Conservation (phyloP, 2,329 filamentous ascomycete species). For the Scorias spongiosa region DNA sequence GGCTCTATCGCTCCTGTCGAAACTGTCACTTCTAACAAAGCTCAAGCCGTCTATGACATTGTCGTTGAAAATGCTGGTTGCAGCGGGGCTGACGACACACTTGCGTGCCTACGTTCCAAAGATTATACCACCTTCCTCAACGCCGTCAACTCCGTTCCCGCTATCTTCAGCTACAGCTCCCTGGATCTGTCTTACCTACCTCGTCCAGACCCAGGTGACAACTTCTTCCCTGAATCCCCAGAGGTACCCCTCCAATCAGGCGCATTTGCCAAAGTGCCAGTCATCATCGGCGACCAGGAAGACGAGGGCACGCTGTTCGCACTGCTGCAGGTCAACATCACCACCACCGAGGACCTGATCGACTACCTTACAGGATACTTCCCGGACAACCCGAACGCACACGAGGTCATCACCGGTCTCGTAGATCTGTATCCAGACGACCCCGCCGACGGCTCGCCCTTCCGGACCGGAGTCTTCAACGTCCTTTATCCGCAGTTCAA, state of each 20-base stretch:
- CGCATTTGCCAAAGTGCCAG: conserved; percentile 43
- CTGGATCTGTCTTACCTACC: conserved; percentile 60
- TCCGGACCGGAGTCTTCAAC: conserved; percentile 50
- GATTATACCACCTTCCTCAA: conserved; percentile 37
- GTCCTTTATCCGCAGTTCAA: conserved; percentile 61
- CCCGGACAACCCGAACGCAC: conserved; percentile 31
- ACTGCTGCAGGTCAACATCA: conserved; percentile 54
- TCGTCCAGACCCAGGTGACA: conserved; percentile 47
- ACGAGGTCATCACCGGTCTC: conserved; percentile 32
- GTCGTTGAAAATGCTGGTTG: conserved; percentile 35
- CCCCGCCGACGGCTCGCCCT: conserved; percentile 48
- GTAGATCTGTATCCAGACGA: conserved; percentile 46
- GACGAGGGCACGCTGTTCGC: conserved; percentile 67
- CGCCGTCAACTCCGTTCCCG: conserved; percentile 55
- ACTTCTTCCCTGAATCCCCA: conserved; percentile 44
- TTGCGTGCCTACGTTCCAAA: conserved; percentile 33
- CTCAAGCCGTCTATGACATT: conserved; percentile 38
- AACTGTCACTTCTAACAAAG: conserved; percentile 49
- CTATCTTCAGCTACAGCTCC: conserved; percentile 50
- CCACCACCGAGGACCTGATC: conserved; percentile 41
- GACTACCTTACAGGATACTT: conserved; percentile 46
- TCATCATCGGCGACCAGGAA: conserved; percentile 61
- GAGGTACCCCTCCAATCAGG: conserved; percentile 41
- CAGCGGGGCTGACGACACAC: conserved; percentile 24
- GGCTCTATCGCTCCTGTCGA: conserved; percentile 36